Evolutionary conservation across 805 yeast genomes (phyloP).

Genomic region (Suhomyces xylopsoci): DNA sequence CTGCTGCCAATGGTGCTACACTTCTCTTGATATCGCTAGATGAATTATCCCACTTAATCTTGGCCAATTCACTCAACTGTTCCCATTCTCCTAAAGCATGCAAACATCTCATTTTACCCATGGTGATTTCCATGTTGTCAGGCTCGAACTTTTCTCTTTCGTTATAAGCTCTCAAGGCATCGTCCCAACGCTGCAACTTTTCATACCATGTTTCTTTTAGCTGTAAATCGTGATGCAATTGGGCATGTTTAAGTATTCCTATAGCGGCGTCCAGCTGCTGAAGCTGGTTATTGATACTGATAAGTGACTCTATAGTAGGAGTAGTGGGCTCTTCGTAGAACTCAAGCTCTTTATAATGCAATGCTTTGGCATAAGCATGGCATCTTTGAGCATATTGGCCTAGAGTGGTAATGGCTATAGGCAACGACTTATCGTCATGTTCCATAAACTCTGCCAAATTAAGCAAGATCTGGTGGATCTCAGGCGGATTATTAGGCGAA

Average conservation of each 20-base stretch:
- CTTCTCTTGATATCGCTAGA: slow-evolving; percentile 70
- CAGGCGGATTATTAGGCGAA: slow-evolving; percentile 92
- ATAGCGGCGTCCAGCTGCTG: slow-evolving; percentile 98
- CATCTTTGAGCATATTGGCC: slow-evolving; percentile 93
- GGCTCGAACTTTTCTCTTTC: slow-evolving; percentile 65
- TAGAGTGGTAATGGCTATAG: slow-evolving; percentile 82
- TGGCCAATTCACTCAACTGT: slow-evolving; percentile 78
- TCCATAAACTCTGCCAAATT: slow-evolving; percentile 96
- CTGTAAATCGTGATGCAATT: slow-evolving; percentile 83
- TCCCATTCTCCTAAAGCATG: slow-evolving; percentile 99
- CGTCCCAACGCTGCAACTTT: slow-evolving; percentile 96
- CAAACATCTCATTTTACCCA: slow-evolving; percentile 97
- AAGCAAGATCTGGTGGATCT: slow-evolving; percentile 83
- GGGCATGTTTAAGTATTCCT: slow-evolving; percentile 93
- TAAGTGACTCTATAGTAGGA: slow-evolving; percentile 86
- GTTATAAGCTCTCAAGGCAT: slow-evolving; percentile 86
- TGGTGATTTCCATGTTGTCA: slow-evolving; percentile 78
- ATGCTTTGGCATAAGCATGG: slow-evolving; percentile 96
- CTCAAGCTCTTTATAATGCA: slow-evolving; percentile 93
- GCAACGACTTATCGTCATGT: slow-evolving; percentile 92
- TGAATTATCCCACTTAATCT: slow-evolving; percentile 77
- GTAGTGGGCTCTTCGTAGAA: slow-evolving; percentile 91
- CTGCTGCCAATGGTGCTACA: slow-evolving; percentile 97
- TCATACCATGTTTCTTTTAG: slow-evolving; percentile 98
- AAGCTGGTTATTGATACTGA: slow-evolving; percentile 87